Percentiles rank a stretch among this genome's conserved stretches.
phyloP scores from a whole-genome alignment of 345 rosid species.

The Camelina laxa region DNA sequence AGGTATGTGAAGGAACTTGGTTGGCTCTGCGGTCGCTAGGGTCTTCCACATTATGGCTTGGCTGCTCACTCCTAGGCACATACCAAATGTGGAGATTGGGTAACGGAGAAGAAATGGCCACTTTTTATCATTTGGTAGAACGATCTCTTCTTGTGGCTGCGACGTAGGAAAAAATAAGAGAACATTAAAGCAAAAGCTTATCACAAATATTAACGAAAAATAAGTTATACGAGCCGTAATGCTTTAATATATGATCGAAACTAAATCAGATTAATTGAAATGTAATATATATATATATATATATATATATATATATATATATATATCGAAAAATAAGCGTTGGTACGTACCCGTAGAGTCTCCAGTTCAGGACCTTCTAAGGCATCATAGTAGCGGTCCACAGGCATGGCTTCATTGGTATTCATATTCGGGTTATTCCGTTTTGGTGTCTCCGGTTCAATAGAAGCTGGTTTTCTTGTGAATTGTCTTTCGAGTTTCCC shows the following conservation, averaged over 20 bases:
- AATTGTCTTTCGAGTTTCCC: conserved; percentile 83
- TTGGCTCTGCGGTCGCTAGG: conserved; percentile 61
- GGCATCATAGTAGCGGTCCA: conserved; percentile 81
- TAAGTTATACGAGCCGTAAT: neutral
- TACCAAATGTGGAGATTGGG: conserved; percentile 78
- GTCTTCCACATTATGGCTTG: conserved; percentile 89
- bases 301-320: too few species aligned
- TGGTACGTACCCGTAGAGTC: conserved; percentile 63
- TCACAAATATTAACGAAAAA: too few species aligned
- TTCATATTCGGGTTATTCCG: conserved; percentile 3
- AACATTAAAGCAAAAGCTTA: neutral
- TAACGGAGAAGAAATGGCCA: conserved; percentile 89
- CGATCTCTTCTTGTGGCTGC: conserved; percentile 70
- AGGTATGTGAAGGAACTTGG: conserved; percentile 65
- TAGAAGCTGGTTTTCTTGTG: conserved; percentile 51
- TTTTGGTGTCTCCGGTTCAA: conserved; percentile 45
- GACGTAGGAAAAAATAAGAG: neutral
- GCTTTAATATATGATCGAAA: neutral
- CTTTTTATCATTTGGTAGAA: conserved; percentile 68
- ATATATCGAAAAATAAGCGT: neutral
- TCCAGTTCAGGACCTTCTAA: conserved; percentile 86
- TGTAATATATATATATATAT: too few species aligned
- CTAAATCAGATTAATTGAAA: neutral
- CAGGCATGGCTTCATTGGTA: conserved; percentile 54
- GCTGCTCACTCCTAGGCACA: conserved; percentile 88